Evolutionary conservation across 176 grass and related monocot genomes (phyloP).

Genomic region (Elymus sibiricus): DNA sequence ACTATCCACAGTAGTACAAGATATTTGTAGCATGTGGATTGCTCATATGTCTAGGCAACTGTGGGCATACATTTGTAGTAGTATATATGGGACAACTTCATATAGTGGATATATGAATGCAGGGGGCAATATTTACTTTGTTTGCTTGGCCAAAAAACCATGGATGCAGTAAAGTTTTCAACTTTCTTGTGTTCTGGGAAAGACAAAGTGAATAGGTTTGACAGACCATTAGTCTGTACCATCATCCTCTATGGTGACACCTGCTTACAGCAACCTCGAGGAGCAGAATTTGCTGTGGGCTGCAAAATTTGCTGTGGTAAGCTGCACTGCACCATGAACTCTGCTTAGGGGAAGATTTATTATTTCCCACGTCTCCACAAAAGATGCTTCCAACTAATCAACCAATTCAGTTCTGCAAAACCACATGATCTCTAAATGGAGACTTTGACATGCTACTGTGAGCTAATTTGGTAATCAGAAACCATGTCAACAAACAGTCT

Average conservation of each 20-base stretch:
- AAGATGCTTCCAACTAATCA: neutral
- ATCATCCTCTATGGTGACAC: neutral
- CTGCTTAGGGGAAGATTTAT: too few species aligned
- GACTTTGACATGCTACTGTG: too few species aligned
- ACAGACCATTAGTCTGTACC: neutral
- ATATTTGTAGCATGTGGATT: neutral
- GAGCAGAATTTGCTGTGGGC: too few species aligned
- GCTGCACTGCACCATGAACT: too few species aligned
- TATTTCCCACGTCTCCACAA: neutral
- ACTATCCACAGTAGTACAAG: neutral
- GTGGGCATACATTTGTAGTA: neutral
- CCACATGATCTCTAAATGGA: neutral
- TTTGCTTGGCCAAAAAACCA: too few species aligned
- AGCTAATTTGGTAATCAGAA: too few species aligned
- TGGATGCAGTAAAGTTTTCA: too few species aligned
- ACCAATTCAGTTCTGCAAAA: neutral
- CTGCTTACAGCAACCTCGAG: neutral
- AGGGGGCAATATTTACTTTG: neutral
- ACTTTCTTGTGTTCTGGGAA: too few species aligned
- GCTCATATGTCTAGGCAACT: neutral
- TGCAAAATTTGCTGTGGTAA: too few species aligned
- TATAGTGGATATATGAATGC: too few species aligned
- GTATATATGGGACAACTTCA: neutral
- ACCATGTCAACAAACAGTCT: too few species aligned
- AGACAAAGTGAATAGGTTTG: too few species aligned